Evolutionary conservation across 352 stramenopile genomes (phyloP), one percentile per base, ranked within the genome.

Genomic region (Phytopythium vexans): DNA sequence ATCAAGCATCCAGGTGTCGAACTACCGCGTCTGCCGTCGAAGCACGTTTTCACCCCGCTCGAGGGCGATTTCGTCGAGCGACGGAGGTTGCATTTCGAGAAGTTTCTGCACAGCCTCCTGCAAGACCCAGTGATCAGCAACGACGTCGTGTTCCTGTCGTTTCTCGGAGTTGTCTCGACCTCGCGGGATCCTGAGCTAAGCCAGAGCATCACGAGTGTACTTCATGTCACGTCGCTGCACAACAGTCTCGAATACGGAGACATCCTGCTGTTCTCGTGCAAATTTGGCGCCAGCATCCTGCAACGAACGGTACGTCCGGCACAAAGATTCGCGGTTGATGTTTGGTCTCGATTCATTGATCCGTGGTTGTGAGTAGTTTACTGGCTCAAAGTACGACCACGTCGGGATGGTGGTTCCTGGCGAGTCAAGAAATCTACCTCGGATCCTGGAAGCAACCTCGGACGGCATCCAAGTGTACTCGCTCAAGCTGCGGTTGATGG

Each of bases 391-490:
- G 48, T 94, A 92, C 48, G 84, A 94, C 47, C 84, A 94, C 40
- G 81, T 88, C 34, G 84, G 75, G 0, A 88, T 94, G 12, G 82
- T 94, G 11, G 79, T 92, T 0, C 84, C 84, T 3, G 81, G 82
- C 1, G 67, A 70, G 8, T 87, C 80, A 0, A 66, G 56, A 0
- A 70, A 79, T 7, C 59, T 91, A 11, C 55, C 90, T n/a, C 72
- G 80, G 1, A 86, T 94, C 27, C 72, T 94, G 46, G 84, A 94
- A 51, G 82, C 84, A 4, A 94, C 84, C 0, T 82, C 75, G 0
- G 82, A 91, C 35, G 84, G 84, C 6, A 90, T 90, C 21, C 80
- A 92, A 36, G 74, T 91, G 27, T 92, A 92, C 52, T 75, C 80
- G 7, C 63, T 94, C 7, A 94, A 92, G 52, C 43, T 77, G 12